A percentile compares a stretch with the other conserved stretches of the same genome.
These are phyloP conservation scores for grape (Vitis vinifera) DNA, from an alignment of 164 flowering plant genomes.

Conservation along the genomic window DNA sequence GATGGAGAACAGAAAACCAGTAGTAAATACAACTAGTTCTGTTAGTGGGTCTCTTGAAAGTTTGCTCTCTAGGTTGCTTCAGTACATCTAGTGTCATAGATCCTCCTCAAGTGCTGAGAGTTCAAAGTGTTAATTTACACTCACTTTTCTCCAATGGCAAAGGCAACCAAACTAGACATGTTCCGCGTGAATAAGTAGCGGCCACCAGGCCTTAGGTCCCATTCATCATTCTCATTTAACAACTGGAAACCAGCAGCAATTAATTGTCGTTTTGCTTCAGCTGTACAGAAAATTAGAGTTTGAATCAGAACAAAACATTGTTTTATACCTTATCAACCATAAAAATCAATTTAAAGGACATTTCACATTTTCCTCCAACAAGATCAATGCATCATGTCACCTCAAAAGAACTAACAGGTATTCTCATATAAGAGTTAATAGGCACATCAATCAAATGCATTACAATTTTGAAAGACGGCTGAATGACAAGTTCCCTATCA, in stretches of 20 bases:
- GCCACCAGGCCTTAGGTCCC: constrained; percentile 94
- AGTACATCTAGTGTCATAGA: background rate
- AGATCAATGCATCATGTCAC: too few relatives aligned
- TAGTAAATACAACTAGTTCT: background rate
- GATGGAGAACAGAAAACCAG: background rate
- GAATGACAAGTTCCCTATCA: too few relatives aligned
- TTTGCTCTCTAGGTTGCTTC: background rate
- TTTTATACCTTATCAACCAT: background rate
- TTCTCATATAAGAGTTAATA: too few relatives aligned
- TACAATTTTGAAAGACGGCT: too few relatives aligned
- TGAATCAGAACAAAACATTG: too few relatives aligned
- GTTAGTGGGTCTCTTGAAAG: background rate
- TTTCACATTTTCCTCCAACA: too few relatives aligned
- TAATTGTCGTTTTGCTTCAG: constrained; percentile 84
- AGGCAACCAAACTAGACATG: constrained; percentile 92
- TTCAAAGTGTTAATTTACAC: constrained; percentile 8
- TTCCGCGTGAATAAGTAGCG: constrained; percentile 90
- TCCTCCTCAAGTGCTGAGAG: background rate
- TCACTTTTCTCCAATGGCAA: constrained; percentile 89
- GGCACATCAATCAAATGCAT: too few relatives aligned
- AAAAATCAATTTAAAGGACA: too few relatives aligned
- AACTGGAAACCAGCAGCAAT: constrained; percentile 79
- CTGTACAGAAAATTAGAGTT: constrained; percentile 33
- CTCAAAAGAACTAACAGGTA: too few relatives aligned
- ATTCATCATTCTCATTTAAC: constrained; percentile 85